A percentile compares a stretch with the other conserved stretches of the same genome.
Conservation (phyloP, 306 rosid genomes). For the Phaseolus lunatus region DNA sequence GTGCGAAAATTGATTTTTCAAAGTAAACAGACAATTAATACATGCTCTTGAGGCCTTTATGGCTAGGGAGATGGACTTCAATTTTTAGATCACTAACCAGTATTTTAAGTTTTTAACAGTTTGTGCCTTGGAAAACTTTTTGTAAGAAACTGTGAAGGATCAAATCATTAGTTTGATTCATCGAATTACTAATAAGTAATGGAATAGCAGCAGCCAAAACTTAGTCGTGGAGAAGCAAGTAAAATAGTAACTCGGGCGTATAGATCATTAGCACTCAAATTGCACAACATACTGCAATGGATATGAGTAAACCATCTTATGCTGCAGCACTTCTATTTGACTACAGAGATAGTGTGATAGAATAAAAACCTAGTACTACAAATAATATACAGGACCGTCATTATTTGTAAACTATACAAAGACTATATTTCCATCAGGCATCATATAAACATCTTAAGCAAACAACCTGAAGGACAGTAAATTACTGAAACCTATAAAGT, state of each 20-base stretch:
- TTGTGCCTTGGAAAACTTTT: not conserved
- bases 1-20: not conserved
- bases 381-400: conserved; percentile 23
- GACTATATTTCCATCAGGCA: conserved; percentile 18
- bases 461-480: not conserved
- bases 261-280: conserved; percentile 6
- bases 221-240: not conserved
- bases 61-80: not conserved
- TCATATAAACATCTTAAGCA: conserved; percentile 28
- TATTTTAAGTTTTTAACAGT: not conserved
- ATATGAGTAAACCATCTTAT: conserved; percentile 15
- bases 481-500: conserved; percentile 14
- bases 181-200: not conserved
- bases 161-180: not conserved
- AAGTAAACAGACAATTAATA: not conserved
- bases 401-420: conserved; percentile 23
- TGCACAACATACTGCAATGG: conserved; percentile 24
- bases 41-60: not conserved
- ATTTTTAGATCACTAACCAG: not conserved
- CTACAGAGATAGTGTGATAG: not conserved
- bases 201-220: not conserved
- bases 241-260: not conserved
- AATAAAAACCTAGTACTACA: not conserved
- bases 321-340: not conserved
- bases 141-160: not conserved